phyloP scores from a whole-genome alignment of 805 yeast genomes.

The Pichia thaimueangensis region DNA sequence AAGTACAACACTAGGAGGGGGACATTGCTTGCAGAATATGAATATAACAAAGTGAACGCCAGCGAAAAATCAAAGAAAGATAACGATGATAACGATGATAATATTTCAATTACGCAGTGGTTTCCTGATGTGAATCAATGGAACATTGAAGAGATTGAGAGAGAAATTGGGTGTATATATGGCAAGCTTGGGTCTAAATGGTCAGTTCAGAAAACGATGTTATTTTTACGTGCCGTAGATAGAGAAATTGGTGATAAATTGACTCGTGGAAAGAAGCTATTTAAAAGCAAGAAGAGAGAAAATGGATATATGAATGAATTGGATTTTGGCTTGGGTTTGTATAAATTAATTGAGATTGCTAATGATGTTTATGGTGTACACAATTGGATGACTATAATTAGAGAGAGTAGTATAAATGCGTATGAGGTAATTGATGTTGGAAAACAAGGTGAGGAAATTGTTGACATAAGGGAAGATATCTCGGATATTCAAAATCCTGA shows the following conservation, averaged over 20 bases:
- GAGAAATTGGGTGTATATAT: constrained; percentile 15
- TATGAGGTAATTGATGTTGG: neutral
- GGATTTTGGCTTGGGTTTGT: constrained; percentile 15
- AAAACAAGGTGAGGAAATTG: no score
- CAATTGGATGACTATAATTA: constrained; percentile 37
- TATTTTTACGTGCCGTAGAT: constrained; percentile 12
- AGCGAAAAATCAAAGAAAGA: no score
- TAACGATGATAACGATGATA: no score
- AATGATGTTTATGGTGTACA: constrained; percentile 45
- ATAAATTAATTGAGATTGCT: constrained; percentile 31
- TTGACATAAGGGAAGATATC: no score
- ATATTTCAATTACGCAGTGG: constrained; percentile 12
- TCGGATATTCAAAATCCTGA: no score
- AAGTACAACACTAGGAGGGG: no score
- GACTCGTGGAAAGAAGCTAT: constrained; percentile 6
- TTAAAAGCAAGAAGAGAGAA: constrained; percentile 11
- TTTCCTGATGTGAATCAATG: constrained; percentile 18
- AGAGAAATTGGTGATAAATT: neutral
- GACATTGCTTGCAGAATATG: no score
- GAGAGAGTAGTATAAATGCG: neutral
- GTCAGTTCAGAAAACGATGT: constrained; percentile 21
- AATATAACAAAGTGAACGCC: no score
- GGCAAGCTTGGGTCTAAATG: constrained; percentile 23
- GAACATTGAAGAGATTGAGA: constrained; percentile 22
- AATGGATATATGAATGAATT: constrained; percentile 7